Evolutionary conservation across 441 rosid species (phyloP).

Genomic region (Aleurites moluccanus): DNA sequence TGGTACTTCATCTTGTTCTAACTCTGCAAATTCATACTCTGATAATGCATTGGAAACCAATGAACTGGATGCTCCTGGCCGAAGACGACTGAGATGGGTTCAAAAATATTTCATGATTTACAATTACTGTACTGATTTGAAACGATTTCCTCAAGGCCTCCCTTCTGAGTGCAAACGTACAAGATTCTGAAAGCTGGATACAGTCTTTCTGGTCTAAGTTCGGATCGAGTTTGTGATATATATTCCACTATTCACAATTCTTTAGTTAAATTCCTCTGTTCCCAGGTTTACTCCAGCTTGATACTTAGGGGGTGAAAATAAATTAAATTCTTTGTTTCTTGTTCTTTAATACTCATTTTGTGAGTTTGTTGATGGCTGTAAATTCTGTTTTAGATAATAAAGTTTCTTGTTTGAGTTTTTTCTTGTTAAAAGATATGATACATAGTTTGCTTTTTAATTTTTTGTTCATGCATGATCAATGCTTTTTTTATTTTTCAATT

Average conservation of each 20-base stretch:
- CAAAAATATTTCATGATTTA: slow-evolving; percentile 8
- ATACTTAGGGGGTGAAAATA: slow-evolving; percentile 18
- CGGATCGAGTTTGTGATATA: not conserved
- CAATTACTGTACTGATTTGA: not conserved
- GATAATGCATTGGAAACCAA: not conserved
- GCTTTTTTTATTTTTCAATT: too few species aligned
- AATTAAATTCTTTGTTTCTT: slow-evolving; percentile 25
- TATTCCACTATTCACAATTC: slow-evolving; percentile 1
- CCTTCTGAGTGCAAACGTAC: not conserved
- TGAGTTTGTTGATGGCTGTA: slow-evolving; percentile 23
- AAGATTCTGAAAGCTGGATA: not conserved
- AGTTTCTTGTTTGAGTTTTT: slow-evolving; percentile 7
- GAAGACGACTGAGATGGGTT: slow-evolving; percentile 5
- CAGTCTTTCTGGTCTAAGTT: not conserved
- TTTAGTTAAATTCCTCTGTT: not conserved
- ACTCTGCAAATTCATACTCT: not conserved
- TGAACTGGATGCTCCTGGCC: not conserved
- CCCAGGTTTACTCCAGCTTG: slow-evolving; percentile 12
- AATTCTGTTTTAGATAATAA: slow-evolving; percentile 32
- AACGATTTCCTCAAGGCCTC: not conserved
- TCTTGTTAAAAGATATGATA: not conserved
- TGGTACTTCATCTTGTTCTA: not conserved
- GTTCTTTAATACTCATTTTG: slow-evolving; percentile 1
- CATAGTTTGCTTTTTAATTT: not conserved
- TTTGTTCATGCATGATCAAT: not conserved